A percentile compares a stretch with the other conserved stretches of the same genome.
Evolutionary conservation across 1,284 basidiomycete species (phyloP).

Genomic region (Malassezia sp.): DNA sequence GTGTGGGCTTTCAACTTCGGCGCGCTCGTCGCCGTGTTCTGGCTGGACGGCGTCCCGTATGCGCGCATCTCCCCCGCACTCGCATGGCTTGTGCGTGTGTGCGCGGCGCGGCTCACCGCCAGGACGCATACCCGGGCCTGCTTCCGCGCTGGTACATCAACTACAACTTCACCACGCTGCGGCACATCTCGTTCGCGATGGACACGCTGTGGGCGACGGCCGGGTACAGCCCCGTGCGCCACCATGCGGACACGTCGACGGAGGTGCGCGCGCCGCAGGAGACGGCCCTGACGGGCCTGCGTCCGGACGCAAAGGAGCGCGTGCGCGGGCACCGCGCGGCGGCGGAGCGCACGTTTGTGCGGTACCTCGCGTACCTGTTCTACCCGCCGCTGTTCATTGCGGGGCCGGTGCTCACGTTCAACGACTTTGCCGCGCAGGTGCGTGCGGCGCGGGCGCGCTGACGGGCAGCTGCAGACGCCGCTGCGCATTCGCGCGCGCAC

Average conservation of each 20-base stretch:
- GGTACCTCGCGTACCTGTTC: constrained; percentile 64
- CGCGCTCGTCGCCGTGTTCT: constrained; percentile 55
- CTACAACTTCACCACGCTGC: constrained; percentile 94
- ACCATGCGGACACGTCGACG: neutral
- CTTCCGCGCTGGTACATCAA: constrained; percentile 83
- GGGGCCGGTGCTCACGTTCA: constrained; percentile 91
- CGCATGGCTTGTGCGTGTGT: no score
- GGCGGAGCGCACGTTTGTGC: constrained; percentile 53
- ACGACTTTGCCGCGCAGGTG: constrained; percentile 89
- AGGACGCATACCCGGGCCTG: constrained; percentile 60
- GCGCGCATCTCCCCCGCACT: constrained; percentile 55
- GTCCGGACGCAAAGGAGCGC: constrained; percentile 16
- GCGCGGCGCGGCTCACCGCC: no score
- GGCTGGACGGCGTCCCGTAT: constrained; percentile 65
- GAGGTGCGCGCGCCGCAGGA: neutral
- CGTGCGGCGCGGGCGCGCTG: constrained; percentile 8
- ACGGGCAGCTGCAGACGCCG: no score
- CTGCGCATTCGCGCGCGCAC: constrained; percentile 47
- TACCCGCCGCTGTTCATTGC: constrained; percentile 92
- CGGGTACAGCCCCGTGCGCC: neutral
- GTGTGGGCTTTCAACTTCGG: constrained; percentile 63
- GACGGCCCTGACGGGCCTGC: no score
- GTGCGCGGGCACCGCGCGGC: constrained; percentile 24
- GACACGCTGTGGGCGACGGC: constrained; percentile 69
- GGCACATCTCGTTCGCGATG: constrained; percentile 81